Conservation (phyloP, 106 monocot species). For the Xerophyta viscosa region DNA sequence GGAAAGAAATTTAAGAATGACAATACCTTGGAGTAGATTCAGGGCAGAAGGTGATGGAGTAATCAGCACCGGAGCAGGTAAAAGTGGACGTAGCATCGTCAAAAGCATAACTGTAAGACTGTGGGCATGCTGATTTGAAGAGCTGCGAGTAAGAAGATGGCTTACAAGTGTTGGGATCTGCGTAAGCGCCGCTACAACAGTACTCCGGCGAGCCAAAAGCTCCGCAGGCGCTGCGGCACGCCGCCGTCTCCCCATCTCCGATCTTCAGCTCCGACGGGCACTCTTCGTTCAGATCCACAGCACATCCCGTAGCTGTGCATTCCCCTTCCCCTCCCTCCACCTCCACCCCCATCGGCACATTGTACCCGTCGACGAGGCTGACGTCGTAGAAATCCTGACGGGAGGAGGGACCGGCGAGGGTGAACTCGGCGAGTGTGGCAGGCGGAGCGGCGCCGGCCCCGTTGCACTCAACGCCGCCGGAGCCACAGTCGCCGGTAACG, state of each 20-base stretch:
- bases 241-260: conserved; percentile 10
- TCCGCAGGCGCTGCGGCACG: conserved; percentile 25
- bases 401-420: not conserved
- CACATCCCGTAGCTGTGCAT: conserved; percentile 32
- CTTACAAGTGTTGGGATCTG: conserved; percentile 16
- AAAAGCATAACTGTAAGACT: conserved; percentile 34
- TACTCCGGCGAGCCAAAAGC: conserved; percentile 20
- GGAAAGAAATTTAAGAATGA: not conserved
- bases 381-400: conserved; percentile 65
- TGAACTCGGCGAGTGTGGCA: conserved; percentile 4
- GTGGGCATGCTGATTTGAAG: conserved; percentile 31
- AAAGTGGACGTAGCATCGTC: conserved; percentile 34
- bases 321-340: conserved; percentile 21
- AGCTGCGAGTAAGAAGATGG: conserved; percentile 25
- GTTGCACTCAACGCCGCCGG: conserved; percentile 40
- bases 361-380: conserved; percentile 84
- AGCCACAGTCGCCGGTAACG: conserved; percentile 71
- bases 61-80: conserved; percentile 24
- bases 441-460: conserved; percentile 63
- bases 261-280: conserved; percentile 34
- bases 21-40: conserved; percentile 3
- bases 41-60: conserved; percentile 37
- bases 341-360: conserved; percentile 45
- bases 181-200: conserved; percentile 26
- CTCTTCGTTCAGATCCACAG: conserved; percentile 28